These are phyloP conservation scores for Cylindrodendrum hubeiense DNA, from an alignment of 2,329 filamentous ascomycete species.

Conservation along the genomic window DNA sequence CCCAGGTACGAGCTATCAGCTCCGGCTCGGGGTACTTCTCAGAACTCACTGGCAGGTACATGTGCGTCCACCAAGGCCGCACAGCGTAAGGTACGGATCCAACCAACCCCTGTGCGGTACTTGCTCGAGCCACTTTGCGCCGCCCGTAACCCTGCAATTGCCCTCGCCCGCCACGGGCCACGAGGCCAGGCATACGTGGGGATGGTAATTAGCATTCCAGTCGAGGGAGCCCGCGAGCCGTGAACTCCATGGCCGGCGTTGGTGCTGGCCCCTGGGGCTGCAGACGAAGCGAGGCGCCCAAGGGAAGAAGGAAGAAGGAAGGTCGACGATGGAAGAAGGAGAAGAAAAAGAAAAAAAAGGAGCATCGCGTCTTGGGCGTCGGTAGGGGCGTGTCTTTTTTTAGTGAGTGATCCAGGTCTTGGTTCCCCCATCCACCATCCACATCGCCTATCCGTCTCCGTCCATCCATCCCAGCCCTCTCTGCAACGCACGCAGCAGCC, in stretches of 20 bases:
- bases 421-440: constrained; percentile 6
- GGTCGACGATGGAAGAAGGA: neutral
- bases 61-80: neutral
- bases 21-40: neutral
- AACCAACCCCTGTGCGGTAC: constrained; percentile 1
- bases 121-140: constrained; percentile 19
- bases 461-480: constrained; percentile 20
- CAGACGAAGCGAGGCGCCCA: neutral
- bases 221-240: neutral
- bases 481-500: constrained; percentile 26
- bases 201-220: constrained; percentile 23
- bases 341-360: constrained; percentile 4
- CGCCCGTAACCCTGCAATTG: constrained; percentile 19
- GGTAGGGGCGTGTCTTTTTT: constrained; percentile 26
- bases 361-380: constrained; percentile 9
- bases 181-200: constrained; percentile 14
- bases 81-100: neutral
- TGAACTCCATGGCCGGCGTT: constrained; percentile 1
- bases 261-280: neutral
- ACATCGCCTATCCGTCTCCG: neutral
- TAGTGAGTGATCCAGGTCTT: constrained; percentile 22
- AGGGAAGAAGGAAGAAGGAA: neutral
- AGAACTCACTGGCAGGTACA: neutral
- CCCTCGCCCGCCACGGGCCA: constrained; percentile 12
- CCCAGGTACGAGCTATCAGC: constrained; percentile 1